Conservation (phyloP, 805 yeast genomes). For the Ogataea methylovora region DNA sequence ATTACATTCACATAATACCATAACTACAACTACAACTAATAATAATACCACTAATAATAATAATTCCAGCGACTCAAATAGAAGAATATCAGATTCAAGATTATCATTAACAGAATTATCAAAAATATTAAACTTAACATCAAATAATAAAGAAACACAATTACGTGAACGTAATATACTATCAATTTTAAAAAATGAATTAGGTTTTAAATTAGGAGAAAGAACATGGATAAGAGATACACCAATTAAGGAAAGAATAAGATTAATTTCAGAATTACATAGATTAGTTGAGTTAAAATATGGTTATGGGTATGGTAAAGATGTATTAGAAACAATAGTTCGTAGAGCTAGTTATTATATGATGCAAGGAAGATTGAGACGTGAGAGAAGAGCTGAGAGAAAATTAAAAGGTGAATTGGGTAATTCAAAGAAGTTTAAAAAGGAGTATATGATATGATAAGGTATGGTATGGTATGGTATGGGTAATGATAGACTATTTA, state of each 20-base stretch:
- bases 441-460: no score
- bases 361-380: constrained; percentile 72
- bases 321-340: constrained; percentile 60
- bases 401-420: constrained; percentile 15
- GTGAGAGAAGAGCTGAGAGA: constrained; percentile 49
- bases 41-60: neutral
- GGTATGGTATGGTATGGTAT: no score
- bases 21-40: neutral
- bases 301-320: constrained; percentile 43
- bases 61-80: neutral
- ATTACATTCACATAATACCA: neutral
- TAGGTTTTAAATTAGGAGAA: constrained; percentile 68
- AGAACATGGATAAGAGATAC: constrained; percentile 86
- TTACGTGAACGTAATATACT: constrained; percentile 47
- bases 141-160: constrained; percentile 46
- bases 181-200: constrained; percentile 43
- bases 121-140: constrained; percentile 39
- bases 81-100: constrained; percentile 39
- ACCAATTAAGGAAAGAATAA: constrained; percentile 39
- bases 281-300: constrained; percentile 38
- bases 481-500: no score
- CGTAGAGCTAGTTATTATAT: constrained; percentile 74
- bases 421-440: no score
- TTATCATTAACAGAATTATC: constrained; percentile 51
- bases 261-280: constrained; percentile 41